phyloP scores from a whole-genome alignment of 2,329 filamentous ascomycete genomes.

The Cladorrhinum sp. region DNA sequence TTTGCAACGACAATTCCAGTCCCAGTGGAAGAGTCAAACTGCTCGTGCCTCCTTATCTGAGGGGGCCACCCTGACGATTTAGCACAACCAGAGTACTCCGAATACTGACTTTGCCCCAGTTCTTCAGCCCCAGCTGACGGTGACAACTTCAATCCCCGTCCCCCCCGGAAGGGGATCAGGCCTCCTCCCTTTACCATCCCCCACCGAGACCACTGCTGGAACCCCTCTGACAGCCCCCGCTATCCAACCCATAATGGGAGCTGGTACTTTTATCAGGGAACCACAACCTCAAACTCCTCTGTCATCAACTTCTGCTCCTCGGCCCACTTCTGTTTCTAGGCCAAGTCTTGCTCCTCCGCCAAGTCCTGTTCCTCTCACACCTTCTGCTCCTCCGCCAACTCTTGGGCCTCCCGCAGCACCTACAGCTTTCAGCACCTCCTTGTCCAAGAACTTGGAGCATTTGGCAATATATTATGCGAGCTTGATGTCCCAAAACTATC shows the following conservation, averaged over 20 bases:
- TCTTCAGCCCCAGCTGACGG: not conserved
- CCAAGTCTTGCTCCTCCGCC: not conserved
- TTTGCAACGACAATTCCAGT: not conserved
- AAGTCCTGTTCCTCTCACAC: not conserved
- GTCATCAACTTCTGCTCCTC: not conserved
- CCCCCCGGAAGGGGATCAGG: not conserved
- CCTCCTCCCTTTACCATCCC: not conserved
- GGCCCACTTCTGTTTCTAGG: not conserved
- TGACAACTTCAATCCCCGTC: not conserved
- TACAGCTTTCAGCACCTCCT: not conserved
- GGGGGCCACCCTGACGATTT: constrained; percentile 7
- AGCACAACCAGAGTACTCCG: not conserved
- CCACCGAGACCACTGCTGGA: not conserved
- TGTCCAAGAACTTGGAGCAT: not conserved
- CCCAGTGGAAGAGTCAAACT: constrained; percentile 18
- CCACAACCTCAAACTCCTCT: not conserved
- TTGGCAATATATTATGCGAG: not conserved
- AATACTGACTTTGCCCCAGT: not conserved
- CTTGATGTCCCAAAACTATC: not conserved
- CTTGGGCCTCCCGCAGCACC: not conserved
- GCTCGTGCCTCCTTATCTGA: constrained; percentile 22
- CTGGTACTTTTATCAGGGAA: constrained; percentile 18
- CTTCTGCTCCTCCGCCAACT: not conserved
- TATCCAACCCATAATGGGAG: constrained; percentile 16
- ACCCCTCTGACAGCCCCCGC: not conserved